Percentiles rank a stretch among this genome's conserved stretches.
These are phyloP conservation scores for Clarireedia monteithiana DNA, from an alignment of 2,329 filamentous ascomycete species.

Conservation along the genomic window DNA sequence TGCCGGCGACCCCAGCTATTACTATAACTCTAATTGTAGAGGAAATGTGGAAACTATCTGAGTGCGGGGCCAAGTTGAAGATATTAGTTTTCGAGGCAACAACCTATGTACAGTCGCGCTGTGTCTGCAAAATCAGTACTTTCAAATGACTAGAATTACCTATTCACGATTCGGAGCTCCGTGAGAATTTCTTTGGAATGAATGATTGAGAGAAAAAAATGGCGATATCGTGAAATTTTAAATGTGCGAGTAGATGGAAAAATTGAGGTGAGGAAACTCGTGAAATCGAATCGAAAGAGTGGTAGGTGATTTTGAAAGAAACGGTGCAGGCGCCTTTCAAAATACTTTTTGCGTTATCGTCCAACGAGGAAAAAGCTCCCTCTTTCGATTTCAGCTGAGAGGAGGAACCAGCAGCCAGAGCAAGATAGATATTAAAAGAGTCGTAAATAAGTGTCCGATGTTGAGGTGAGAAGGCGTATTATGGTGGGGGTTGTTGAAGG, in stretches of 20 bases:
- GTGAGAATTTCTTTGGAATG: neutral
- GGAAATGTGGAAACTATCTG: conserved; percentile 6
- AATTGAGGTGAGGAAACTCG: conserved; percentile 7
- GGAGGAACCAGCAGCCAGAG: conserved; percentile 18
- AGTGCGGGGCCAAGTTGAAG: conserved; percentile 7
- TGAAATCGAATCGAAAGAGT: conserved; percentile 23
- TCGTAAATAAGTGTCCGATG: neutral
- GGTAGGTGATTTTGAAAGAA: conserved; percentile 16
- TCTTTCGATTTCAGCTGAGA: conserved; percentile 11
- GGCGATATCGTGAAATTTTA: neutral
- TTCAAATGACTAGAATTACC: conserved; percentile 5
- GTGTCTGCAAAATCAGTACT: conserved; percentile 12
- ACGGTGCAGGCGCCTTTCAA: conserved; percentile 31
- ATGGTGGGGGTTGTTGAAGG: conserved; percentile 3
- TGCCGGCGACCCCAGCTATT: conserved; percentile 28
- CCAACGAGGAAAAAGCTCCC: neutral
- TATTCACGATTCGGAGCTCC: conserved; percentile 6
- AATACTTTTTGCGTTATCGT: conserved; percentile 15
- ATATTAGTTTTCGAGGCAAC: conserved; percentile 6
- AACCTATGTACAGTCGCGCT: conserved; percentile 9
- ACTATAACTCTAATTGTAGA: conserved; percentile 27
- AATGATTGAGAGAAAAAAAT: conserved; percentile 4
- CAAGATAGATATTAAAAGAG: conserved; percentile 1
- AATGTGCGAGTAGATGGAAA: conserved; percentile 2
- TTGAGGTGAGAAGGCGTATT: conserved; percentile 5